Base-by-base conservation (phyloP, 768 basidiomycete species). In the Tylopilus sp. region DNA sequence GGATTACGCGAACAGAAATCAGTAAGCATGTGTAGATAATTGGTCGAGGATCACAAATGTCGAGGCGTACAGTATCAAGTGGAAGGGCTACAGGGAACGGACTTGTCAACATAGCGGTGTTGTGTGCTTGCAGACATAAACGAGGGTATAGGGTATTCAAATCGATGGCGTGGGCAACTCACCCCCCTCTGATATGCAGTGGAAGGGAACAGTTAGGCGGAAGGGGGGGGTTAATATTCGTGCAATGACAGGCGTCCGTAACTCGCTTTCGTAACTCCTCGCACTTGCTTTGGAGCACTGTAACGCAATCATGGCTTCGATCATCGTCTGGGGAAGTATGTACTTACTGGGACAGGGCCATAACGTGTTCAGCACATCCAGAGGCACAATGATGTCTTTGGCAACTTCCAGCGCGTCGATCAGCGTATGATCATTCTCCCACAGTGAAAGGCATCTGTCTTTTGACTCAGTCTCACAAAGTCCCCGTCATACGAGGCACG, bases 311-410 rank as follows among this genome's bases (percentile, higher is more conserved):
- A 10, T 53, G 50, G 50, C 34, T 46, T 45, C 49, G 54, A 19
- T 25, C 47, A 48, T 38, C 3, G 8, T 45, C 37, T 24, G 24
- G 10, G 52, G 26, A 59, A 59, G 46, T 16, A 45, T 51, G 10
- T 33, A 64, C 76, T 64, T 53, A 80, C 79, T 70, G 42, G 70
- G 70, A 47, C 77, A 80, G 3, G 85, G 86, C 88, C 89, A 91
- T 28, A 89, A 72, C 22, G 75, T 75, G 58, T 85, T 86, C 66
- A 89, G 75, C 16, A 81, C 78, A 50, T 90, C 87, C 31, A 88
- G 72, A 3, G 84, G 78, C 11, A 76, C 62, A 25, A 89, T 71
- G 52, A 90, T 80, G 0, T 76, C 74, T 63, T 87, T 87, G 7
- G 80, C 89, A 12, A 89, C 73, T 24, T 85, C 78, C 28, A 91